Evolutionary conservation across 148 eudicot species (phyloP), one percentile per base, ranked within the genome.

Genomic region (Cornus kousa): DNA sequence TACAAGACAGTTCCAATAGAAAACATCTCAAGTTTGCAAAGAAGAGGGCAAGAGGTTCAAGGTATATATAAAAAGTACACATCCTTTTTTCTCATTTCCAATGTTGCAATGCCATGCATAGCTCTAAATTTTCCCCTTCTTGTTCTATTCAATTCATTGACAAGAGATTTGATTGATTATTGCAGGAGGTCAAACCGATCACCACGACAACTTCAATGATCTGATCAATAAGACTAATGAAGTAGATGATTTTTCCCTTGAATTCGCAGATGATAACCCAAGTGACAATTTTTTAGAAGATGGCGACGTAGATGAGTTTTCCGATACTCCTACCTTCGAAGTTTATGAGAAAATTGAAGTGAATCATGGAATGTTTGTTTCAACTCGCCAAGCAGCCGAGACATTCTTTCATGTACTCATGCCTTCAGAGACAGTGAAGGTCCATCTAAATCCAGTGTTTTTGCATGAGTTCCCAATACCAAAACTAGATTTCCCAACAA

Each of bases 381-480:
- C 97, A 8, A 88, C 94, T 19, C 82, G 90, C 71, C 93, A 93
- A 80, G 78, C 80, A 11, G 81, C 89, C 23, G 85, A 89, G 64
- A 95, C 97, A 64, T 92, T 81, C 24, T 95, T 90, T 48, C 98
- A 91, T 76, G 91, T 84, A 69, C 82, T 91, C 14, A 82, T 84
- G 66, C 97, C 97, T 53, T 87, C 98, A 1, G 87, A 81, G 76
- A 93, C 85, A 0, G 91, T 95, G 10, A 90, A 81, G 78, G 92
- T 95, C 71, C 88, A 90, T 74, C 59, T 89, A 37, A 83, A 81
- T 53, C 87, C 89, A 1, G 48, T 66, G 12, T 46, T n/a, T 0
- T n/a, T 60, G 22, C 77, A 79, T 24, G 32, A 53, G 68, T 43
- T 50, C 65, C 80, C 78, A 6, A 5, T 76, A 22, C 28, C n/a